Conservation (phyloP, 768 basidiomycete species). For the Boletus bicolor region DNA sequence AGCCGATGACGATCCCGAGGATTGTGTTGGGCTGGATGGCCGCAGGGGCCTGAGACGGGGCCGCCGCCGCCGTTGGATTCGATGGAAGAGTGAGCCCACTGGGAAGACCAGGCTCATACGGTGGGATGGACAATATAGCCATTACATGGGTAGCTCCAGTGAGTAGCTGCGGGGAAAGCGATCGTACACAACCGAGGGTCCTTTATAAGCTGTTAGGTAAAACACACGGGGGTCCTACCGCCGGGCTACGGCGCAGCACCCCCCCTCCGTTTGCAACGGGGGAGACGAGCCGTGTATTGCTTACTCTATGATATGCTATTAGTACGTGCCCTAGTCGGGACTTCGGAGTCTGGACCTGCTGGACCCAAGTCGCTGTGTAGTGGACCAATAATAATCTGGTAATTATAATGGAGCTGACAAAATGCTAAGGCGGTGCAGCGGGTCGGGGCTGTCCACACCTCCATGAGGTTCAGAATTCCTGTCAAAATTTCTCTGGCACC, state of each 20-base stretch:
- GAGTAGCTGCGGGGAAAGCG: neutral
- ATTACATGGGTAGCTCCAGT: neutral
- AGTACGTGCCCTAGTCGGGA: neutral
- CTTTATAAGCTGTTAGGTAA: slow-evolving; percentile 2
- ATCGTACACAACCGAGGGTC: neutral
- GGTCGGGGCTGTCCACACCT: neutral
- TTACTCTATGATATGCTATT: neutral
- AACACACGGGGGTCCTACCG: neutral
- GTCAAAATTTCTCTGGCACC: neutral
- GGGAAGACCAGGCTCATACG: no score
- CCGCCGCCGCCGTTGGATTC: neutral
- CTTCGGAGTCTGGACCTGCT: neutral
- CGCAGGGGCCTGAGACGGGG: neutral
- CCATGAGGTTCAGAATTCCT: neutral
- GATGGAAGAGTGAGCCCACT: neutral
- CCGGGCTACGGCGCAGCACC: neutral
- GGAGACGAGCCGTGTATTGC: neutral
- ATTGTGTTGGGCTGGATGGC: slow-evolving; percentile 12
- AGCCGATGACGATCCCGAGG: slow-evolving; percentile 7
- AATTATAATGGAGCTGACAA: neutral
- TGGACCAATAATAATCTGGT: neutral
- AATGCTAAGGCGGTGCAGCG: neutral
- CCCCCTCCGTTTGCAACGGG: neutral
- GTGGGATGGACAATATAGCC: neutral
- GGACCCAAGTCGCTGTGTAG: no score